Evolutionary conservation across 2,329 filamentous ascomycete species (phyloP), one percentile per base, ranked within the genome.

Genomic region (Phyllosticta capitalensis): DNA sequence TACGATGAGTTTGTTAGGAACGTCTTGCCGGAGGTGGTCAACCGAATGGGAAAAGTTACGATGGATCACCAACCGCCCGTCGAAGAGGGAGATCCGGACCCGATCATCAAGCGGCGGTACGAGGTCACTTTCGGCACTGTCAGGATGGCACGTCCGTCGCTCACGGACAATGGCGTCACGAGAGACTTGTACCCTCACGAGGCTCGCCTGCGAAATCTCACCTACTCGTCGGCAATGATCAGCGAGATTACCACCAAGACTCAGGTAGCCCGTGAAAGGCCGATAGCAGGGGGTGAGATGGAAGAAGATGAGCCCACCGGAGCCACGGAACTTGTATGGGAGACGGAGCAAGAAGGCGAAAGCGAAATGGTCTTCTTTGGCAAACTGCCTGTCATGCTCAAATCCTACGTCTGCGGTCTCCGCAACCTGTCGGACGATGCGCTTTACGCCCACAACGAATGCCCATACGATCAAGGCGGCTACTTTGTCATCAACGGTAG

Each of bases 401-500:
- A 96, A 77, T 96, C 92, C 28, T 90, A 92, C 74, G 94, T 95
- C 67, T 99, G 94, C 74, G 90, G 95, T 65, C 76, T 99, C 65
- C 88, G 88, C 66, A 86, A 88, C 65, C 84, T 95, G 70, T 83
- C 84, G 54, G 92, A 97, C 64, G 87, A 94, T 57, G 87, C 89
- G 55, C 81, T 99, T 1, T 97, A 95, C 72, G 81, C 89, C 53
- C 86, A 95, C 74, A 96, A 96, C 70, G 94, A 99, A 75, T 99
- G 94, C 66, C 94, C 94, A 0, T 99, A 96, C 73, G 94, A 99
- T 69, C 94, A 96, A 70, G 94, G 94, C 66, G 94, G 94, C 65
- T 99, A 99, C 75, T 99, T 99, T 71, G 90, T 99, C 68, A 99
- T 99, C 81, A 99, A 99, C 76, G 94, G 94, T 51, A 95, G 90